Base-by-base conservation (phyloP, 2,329 filamentous ascomycete species). In the Penicillium vulpinum region DNA sequence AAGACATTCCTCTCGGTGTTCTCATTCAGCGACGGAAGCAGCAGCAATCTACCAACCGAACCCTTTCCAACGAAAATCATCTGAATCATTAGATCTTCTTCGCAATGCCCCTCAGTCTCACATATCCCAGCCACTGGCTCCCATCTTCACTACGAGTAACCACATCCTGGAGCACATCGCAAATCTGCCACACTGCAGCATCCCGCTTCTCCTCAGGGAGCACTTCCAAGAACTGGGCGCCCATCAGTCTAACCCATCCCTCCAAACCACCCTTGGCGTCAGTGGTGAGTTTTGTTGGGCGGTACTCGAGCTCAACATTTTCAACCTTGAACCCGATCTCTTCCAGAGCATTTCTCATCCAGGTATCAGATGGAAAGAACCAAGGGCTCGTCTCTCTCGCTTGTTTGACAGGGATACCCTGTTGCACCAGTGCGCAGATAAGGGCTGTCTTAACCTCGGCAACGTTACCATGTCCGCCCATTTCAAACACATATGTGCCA, bases 381-480 rank as follows among this genome's bases (percentile, higher is more conserved):
- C 88, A 91, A 5, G 88, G 88, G 59, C 82, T 81, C 0, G 75
- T 78, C 15, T 77, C 79, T 21, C 76, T 59, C 0, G 83, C 83
- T 10, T 74, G 72, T n/a, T 75, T 65, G 2, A 87, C 62, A 0
- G 83, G 76, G 0, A 85, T 68, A 1, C 83, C 81, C 1, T 81
- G 77, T 16, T 78, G 69, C 2, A 75, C 71, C 1, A 88, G 75
- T 2, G 81, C 81, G 16, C 78, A 75, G 4, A 86, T 73, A 8
- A 89, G 74, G 2, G 84, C 84, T 0, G 83, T 77, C 28, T 83
- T 80, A 62, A 88, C 81, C 71, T 90, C 88, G 1, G 78, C 75
- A 1, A 88, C 80, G 70, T 90, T 90, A 21, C 88, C 88, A 48
- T 86, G 80, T 0, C 87, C 88, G 51, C 88, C 88, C 84, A 88